phyloP scores from a whole-genome alignment of 768 basidiomycete genomes.

The Terana coerulea region DNA sequence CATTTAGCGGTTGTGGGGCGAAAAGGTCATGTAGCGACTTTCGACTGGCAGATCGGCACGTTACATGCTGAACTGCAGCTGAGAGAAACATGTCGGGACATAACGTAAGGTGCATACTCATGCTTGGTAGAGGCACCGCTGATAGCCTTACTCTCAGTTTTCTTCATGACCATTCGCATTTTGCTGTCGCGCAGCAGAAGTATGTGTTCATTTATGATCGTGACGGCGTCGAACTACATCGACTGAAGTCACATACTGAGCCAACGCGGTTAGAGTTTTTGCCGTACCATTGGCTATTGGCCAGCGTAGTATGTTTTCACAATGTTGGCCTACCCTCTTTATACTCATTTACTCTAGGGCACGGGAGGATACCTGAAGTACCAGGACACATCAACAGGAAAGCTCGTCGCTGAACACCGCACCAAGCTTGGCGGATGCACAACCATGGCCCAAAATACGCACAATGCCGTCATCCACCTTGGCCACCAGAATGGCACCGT shows the following conservation, averaged over 20 bases:
- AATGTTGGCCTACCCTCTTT: no score
- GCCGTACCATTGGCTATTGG: slow-evolving; percentile 94
- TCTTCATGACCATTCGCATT: slow-evolving; percentile 88
- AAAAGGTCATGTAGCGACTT: slow-evolving; percentile 85
- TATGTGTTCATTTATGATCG: slow-evolving; percentile 96
- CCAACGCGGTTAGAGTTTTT: slow-evolving; percentile 88
- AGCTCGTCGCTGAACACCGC: slow-evolving; percentile 79
- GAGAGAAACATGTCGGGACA: slow-evolving; percentile 86
- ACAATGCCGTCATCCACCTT: slow-evolving; percentile 91
- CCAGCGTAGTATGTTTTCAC: slow-evolving; percentile 59
- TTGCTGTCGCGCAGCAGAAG: slow-evolving; percentile 94
- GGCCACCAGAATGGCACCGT: slow-evolving; percentile 95
- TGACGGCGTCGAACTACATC: slow-evolving; percentile 89
- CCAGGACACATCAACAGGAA: slow-evolving; percentile 94
- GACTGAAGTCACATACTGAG: slow-evolving; percentile 80
- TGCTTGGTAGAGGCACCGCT: background rate
- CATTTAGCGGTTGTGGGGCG: slow-evolving; percentile 84
- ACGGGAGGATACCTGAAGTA: slow-evolving; percentile 92
- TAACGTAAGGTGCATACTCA: slow-evolving; percentile 57
- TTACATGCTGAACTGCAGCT: slow-evolving; percentile 87
- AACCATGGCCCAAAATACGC: slow-evolving; percentile 86
- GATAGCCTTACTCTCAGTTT: slow-evolving; percentile 45
- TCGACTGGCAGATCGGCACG: slow-evolving; percentile 88
- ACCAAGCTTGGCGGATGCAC: slow-evolving; percentile 85
- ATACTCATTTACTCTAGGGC: slow-evolving; percentile 47